Conservation (phyloP, 106 monocot genomes). For the Dioscorea zingiberensis region DNA sequence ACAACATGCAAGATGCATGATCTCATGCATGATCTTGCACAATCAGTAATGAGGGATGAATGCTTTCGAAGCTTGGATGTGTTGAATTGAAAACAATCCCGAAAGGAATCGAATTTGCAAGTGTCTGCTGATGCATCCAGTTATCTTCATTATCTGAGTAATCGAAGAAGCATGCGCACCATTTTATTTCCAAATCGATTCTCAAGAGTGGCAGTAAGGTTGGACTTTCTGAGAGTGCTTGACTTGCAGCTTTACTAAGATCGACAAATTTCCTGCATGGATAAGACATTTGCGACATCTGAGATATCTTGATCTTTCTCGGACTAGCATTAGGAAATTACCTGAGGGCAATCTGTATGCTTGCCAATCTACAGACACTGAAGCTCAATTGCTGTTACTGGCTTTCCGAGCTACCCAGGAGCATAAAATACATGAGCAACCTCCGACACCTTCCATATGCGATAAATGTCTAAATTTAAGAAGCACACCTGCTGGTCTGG, state of each 20-base stretch:
- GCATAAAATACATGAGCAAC: constrained; percentile 3
- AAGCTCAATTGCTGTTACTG: constrained; percentile 7
- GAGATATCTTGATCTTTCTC: neutral
- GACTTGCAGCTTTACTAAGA: constrained; percentile 12
- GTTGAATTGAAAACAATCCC: neutral
- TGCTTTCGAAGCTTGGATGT: neutral
- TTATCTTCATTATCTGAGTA: neutral
- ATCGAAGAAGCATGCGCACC: neutral
- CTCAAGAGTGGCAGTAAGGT: neutral
- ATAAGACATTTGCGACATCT: neutral
- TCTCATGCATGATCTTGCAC: constrained; percentile 24
- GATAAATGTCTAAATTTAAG: constrained; percentile 9
- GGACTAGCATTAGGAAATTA: constrained; percentile 1
- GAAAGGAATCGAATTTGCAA: neutral
- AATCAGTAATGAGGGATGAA: constrained; percentile 16
- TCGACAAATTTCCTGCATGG: constrained; percentile 14
- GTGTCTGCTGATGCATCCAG: constrained; percentile 8
- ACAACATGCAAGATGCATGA: constrained; percentile 18
- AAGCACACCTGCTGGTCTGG: constrained; percentile 12
- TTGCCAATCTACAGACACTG: constrained; percentile 8
- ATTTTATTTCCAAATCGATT: neutral
- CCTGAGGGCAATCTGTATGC: constrained; percentile 16
- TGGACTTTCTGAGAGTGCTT: constrained; percentile 10
- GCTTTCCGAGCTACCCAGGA: constrained; percentile 2
- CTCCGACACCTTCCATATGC: constrained; percentile 18